Base-by-base conservation (phyloP, 2,329 filamentous ascomycete genomes). In the Stachybotrys echinatus region DNA sequence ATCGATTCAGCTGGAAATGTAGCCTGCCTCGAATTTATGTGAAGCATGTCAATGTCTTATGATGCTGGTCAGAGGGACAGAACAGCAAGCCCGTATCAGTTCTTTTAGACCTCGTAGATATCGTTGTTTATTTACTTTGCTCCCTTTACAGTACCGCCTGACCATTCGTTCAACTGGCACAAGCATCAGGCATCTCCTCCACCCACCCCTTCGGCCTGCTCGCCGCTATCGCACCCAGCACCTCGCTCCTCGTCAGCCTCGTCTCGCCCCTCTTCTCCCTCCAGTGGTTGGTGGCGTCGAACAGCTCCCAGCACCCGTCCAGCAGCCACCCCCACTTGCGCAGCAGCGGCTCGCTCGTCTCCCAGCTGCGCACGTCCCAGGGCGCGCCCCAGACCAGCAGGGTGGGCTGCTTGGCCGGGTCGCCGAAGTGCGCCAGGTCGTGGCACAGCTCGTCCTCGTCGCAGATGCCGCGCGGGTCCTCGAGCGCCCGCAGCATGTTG, bases 401-500 rank as follows among this genome's bases (percentile, higher is more conserved):
- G 12, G 22, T 20, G 18, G 44, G 27, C 44, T 37, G 23, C n/a
- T 37, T 23, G 17, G 17, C 6, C 27, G 17, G 10, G 6, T 37
- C 44, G 23, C 27, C n/a, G 27, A 37, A 46, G 22, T 46, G 44
- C 22, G 27, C 23, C 3, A 46, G 23, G 22, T 56, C 50, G 8
- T 48, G 23, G 50, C 59, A 59, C 4, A 61, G 52, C 37, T 57
- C 52, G 7, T 58, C 55, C 3, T 63, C 58, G 23, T 62, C 57
- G 6, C 55, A 52, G 3, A 5, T 43, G 3, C 14, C 54, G 27
- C 27, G 27, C 45, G 23, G 19, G 12, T 34, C 23, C n/a, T 44
- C 23, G 20, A 52, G 7, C 12, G 42, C 50, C 8, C 45, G 48
- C 1, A 69, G 46, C 8, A 69, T 45, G 47, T 68, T 69, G 22